These are phyloP conservation scores for Verbascum thapsus DNA, from an alignment of 257 asterid species.

Conservation along the genomic window DNA sequence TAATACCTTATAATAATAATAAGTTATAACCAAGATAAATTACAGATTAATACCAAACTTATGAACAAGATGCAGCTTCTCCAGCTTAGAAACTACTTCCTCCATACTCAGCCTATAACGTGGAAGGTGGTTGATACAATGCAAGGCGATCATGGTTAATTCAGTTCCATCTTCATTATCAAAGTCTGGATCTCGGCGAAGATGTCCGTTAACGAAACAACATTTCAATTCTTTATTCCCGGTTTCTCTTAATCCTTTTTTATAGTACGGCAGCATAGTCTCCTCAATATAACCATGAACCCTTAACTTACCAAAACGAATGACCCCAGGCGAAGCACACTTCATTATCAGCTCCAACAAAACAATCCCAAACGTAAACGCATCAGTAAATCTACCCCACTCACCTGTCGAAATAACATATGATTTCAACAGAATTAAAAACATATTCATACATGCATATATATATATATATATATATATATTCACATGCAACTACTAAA, in stretches of 20 bases:
- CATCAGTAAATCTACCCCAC: not conserved
- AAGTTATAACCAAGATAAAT: too few relatives aligned
- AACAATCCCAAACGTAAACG: not conserved
- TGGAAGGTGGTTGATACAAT: not conserved
- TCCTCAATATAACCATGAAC: not conserved
- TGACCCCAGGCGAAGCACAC: not conserved
- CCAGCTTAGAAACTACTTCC: not conserved
- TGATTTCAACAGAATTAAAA: not conserved
- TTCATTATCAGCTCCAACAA: not conserved
- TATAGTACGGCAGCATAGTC: not conserved
- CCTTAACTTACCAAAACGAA: not conserved
- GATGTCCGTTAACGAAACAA: too few relatives aligned
- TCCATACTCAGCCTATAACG: not conserved
- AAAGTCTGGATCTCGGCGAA: not conserved
- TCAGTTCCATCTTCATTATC: not conserved
- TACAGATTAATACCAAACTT: not conserved
- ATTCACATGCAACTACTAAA: too few relatives aligned
- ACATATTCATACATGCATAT: not conserved
- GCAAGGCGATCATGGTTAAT: not conserved
- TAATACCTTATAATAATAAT: too few relatives aligned
- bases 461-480: too few relatives aligned
- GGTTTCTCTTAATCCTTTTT: not conserved
- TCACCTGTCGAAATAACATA: not conserved
- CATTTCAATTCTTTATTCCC: not conserved
- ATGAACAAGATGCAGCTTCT: conserved; percentile 1